These are phyloP conservation scores for Carex kokanica DNA, from an alignment of 176 grass and related monocot species.

Conservation along the genomic window DNA sequence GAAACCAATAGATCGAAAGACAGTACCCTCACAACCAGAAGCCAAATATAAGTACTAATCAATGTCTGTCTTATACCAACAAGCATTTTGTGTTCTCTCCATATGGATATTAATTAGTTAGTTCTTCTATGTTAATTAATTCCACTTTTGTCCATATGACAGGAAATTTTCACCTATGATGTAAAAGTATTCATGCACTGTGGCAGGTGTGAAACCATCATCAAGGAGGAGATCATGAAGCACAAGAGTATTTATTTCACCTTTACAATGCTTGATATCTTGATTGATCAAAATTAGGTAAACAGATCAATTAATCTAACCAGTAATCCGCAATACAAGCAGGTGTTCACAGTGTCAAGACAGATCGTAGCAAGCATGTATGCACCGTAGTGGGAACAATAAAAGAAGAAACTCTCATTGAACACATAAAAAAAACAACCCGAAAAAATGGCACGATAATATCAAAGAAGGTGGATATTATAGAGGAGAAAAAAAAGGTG, in stretches of 20 bases:
- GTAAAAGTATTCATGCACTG: constrained; percentile 75
- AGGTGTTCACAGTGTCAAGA: constrained; percentile 71
- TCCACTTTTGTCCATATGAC: background rate
- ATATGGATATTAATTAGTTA: background rate
- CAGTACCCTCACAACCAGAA: background rate
- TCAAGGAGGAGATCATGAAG: constrained; percentile 54
- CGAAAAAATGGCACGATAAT: constrained; percentile 41
- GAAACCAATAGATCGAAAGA: background rate
- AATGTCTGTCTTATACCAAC: background rate
- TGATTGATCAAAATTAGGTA: background rate
- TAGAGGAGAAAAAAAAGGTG: constrained; percentile 37
- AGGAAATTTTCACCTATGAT: constrained; percentile 20
- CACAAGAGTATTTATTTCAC: constrained; percentile 54
- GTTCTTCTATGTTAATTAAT: background rate
- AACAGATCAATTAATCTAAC: background rate
- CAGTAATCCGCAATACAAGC: background rate
- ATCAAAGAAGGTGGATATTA: constrained; percentile 39
- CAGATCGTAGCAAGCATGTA: constrained; percentile 45
- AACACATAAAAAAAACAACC: constrained; percentile 52
- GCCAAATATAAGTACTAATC: background rate
- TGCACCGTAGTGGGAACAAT: constrained; percentile 51
- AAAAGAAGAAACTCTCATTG: constrained; percentile 52
- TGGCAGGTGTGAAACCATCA: constrained; percentile 42
- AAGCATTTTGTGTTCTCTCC: background rate
- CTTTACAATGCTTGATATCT: background rate